Conservation (phyloP, 257 asterid genomes). For the Nicotiana obtusifolia region DNA sequence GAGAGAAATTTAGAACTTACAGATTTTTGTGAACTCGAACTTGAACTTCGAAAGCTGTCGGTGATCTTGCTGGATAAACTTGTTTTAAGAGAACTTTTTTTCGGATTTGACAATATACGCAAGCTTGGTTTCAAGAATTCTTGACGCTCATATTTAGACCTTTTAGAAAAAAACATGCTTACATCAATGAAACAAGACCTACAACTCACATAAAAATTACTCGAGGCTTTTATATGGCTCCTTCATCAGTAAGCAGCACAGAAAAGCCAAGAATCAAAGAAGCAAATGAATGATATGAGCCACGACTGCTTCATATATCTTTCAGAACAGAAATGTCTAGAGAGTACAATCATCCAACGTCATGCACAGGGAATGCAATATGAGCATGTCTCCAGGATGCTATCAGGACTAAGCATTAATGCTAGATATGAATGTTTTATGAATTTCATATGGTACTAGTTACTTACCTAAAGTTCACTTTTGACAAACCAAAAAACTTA, state of each 20-base stretch:
- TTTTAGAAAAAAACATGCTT: conserved; percentile 26
- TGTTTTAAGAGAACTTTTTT: conserved; percentile 52
- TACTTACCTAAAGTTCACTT: background rate
- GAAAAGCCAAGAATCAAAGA: background rate
- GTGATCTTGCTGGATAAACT: conserved; percentile 64
- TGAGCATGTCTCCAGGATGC: background rate
- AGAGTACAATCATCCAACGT: background rate
- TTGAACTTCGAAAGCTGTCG: conserved; percentile 59
- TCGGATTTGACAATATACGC: conserved; percentile 60
- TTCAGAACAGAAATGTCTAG: background rate
- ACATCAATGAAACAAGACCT: conserved; percentile 8
- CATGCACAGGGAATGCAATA: background rate
- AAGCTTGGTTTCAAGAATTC: conserved; percentile 93
- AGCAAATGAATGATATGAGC: background rate
- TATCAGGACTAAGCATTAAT: background rate
- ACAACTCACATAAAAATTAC: background rate
- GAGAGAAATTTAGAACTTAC: conserved; percentile 34
- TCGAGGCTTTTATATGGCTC: background rate
- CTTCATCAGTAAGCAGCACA: background rate
- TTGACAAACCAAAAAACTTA: background rate
- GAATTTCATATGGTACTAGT: background rate
- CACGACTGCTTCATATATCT: background rate
- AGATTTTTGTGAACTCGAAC: conserved; percentile 44
- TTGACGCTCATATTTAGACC: conserved; percentile 91
- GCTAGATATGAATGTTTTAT: background rate